These are phyloP conservation scores for Aspergillus pseudonomiae DNA, from an alignment of 2,329 filamentous ascomycete genomes.

Conservation along the genomic window DNA sequence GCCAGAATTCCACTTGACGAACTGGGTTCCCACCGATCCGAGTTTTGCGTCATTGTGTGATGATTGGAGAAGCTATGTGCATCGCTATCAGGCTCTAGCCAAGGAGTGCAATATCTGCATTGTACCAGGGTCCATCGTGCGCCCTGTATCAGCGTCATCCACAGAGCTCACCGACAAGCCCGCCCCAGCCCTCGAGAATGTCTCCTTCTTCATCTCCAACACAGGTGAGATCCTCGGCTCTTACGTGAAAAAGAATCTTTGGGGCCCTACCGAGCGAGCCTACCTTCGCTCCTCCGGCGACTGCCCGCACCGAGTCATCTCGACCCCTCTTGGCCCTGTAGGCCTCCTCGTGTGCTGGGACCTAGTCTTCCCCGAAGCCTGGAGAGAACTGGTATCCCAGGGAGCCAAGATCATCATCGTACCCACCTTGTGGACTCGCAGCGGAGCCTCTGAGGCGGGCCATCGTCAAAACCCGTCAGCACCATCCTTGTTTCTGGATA, in stretches of 20 bases:
- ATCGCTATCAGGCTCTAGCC: constrained; percentile 55
- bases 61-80: constrained; percentile 53
- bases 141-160: constrained; percentile 28
- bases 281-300: constrained; percentile 1
- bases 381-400: constrained; percentile 54
- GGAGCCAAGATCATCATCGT: constrained; percentile 59
- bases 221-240: constrained; percentile 54
- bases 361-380: constrained; percentile 60
- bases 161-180: constrained; percentile 32
- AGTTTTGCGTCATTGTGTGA: constrained; percentile 50
- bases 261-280: constrained; percentile 7
- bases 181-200: constrained; percentile 49
- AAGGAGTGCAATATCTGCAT: constrained; percentile 49
- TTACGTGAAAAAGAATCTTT: constrained; percentile 52
- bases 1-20: constrained; percentile 59
- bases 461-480: constrained; percentile 51
- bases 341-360: constrained; percentile 62
- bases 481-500: constrained; percentile 55
- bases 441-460: constrained; percentile 52
- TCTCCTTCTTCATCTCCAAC: constrained; percentile 58
- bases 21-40: constrained; percentile 53
- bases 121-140: constrained; percentile 54
- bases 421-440: constrained; percentile 54
- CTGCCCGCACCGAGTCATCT: constrained; percentile 3
- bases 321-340: constrained; percentile 57